These are phyloP conservation scores for Podila clonocystis DNA, from an alignment of 192 early-diverging fungal species.

Conservation along the genomic window DNA sequence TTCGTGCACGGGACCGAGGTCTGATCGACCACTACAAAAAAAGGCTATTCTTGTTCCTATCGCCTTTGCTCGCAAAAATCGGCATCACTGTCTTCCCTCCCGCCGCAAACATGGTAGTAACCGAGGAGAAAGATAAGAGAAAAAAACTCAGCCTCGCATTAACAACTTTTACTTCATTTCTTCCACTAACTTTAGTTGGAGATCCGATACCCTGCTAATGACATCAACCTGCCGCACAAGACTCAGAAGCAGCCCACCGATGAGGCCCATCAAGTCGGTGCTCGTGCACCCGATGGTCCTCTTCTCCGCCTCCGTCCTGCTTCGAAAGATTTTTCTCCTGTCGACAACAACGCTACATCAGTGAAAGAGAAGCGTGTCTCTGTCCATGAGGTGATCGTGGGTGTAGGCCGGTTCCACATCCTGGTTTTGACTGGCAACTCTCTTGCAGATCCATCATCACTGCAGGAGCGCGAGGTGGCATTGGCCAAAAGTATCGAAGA, in stretches of 20 bases:
- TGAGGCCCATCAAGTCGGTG: conserved; percentile 28
- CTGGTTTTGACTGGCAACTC: conserved; percentile 23
- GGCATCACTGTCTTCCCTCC: too few relatives aligned
- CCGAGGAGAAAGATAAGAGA: too few relatives aligned
- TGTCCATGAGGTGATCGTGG: conserved; percentile 24
- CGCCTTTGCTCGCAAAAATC: too few relatives aligned
- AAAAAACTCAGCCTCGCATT: not conserved
- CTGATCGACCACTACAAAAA: too few relatives aligned
- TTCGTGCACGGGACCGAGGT: conserved; percentile 15
- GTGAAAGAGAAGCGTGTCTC: conserved; percentile 1
- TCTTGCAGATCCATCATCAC: conserved; percentile 2
- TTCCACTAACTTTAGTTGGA: conserved; percentile 4
- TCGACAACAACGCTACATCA: not conserved
- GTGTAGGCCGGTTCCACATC: conserved; percentile 39
- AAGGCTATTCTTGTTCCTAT: not conserved
- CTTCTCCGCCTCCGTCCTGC: too few relatives aligned
- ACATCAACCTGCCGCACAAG: conserved; percentile 29
- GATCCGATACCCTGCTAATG: conserved; percentile 32
- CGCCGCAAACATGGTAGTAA: too few relatives aligned
- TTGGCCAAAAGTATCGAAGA: conserved; percentile 11
- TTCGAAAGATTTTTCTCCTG: not conserved
- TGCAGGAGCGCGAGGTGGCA: conserved; percentile 6
- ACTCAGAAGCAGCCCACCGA: conserved; percentile 8
- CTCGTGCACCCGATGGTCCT: conserved; percentile 22
- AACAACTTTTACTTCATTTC: not conserved